A percentile compares a stretch with the other conserved stretches of the same genome.
Evolutionary conservation across 1,139 yeast genomes (phyloP).

Genomic region (Suhomyces atakaporum): DNA sequence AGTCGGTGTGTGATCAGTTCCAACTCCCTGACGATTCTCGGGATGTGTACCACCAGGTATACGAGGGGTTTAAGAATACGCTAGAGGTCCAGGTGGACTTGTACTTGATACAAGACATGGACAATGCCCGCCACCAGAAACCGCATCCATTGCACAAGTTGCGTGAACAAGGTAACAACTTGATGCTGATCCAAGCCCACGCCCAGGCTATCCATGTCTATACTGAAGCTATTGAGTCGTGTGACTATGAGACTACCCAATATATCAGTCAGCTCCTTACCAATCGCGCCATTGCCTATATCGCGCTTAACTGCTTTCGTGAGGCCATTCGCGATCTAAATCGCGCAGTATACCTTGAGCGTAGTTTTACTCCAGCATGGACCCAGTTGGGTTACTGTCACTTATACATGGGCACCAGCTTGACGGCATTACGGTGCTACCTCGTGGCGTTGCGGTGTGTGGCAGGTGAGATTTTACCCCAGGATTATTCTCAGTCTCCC

Average conservation of each 20-base stretch:
- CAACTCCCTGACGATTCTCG: too few species aligned
- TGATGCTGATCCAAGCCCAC: slow-evolving; percentile 39
- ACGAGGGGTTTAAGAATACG: slow-evolving; percentile 2
- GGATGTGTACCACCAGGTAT: background rate
- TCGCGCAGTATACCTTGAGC: slow-evolving; percentile 33
- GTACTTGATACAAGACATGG: background rate
- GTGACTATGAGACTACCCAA: slow-evolving; percentile 18
- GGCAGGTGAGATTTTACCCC: slow-evolving; percentile 37
- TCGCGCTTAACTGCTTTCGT: slow-evolving; percentile 45
- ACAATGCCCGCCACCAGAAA: background rate
- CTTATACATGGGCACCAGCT: slow-evolving; percentile 42
- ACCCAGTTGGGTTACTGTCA: slow-evolving; percentile 49
- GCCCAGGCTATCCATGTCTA: slow-evolving; percentile 46
- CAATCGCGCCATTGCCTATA: slow-evolving; percentile 46
- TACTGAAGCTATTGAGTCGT: slow-evolving; percentile 37
- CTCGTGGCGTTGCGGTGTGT: slow-evolving; percentile 32
- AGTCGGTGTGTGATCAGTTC: background rate
- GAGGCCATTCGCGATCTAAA: slow-evolving; percentile 45
- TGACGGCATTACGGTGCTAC: slow-evolving; percentile 39
- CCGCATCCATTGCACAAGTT: slow-evolving; percentile 25
- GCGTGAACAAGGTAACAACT: slow-evolving; percentile 46
- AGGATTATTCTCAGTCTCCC: slow-evolving; percentile 17
- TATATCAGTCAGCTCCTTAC: slow-evolving; percentile 39
- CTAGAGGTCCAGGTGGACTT: slow-evolving; percentile 8
- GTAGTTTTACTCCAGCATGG: slow-evolving; percentile 47